A percentile compares a stretch with the other conserved stretches of the same genome.
Conservation (phyloP, 2,329 filamentous ascomycete genomes). For the Hypomyces perniciosus region DNA sequence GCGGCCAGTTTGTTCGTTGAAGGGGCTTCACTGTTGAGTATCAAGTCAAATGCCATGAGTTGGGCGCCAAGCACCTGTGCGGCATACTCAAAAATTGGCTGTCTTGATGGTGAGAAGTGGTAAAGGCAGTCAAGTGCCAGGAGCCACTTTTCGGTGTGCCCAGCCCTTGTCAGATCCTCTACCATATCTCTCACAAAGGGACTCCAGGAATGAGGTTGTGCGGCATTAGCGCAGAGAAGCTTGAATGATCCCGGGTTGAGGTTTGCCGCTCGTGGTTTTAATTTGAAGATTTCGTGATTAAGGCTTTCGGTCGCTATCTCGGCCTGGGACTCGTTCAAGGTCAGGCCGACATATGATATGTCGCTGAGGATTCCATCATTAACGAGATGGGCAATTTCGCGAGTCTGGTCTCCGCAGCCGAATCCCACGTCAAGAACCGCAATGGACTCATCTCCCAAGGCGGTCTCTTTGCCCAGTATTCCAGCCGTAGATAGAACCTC, state of each 20-base stretch:
- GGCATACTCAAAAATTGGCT: constrained; percentile 38
- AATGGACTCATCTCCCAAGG: not conserved
- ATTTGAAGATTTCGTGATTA: constrained; percentile 15
- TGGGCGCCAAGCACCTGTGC: constrained; percentile 37
- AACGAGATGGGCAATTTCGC: constrained; percentile 30
- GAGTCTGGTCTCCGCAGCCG: constrained; percentile 53
- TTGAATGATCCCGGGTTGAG: constrained; percentile 17
- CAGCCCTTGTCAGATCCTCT: not conserved
- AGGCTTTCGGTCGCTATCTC: constrained; percentile 27
- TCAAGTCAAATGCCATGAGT: constrained; percentile 50
- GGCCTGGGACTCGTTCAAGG: constrained; percentile 41
- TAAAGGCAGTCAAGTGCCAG: constrained; percentile 52
- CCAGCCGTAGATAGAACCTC: constrained; percentile 40
- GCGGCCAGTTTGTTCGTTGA: constrained; percentile 28
- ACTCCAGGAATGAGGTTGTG: constrained; percentile 39
- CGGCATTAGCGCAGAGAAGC: constrained; percentile 46
- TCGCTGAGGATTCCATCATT: constrained; percentile 16
- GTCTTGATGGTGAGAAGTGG: constrained; percentile 49
- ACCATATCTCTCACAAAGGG: constrained; percentile 18
- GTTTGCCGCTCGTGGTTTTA: too few species aligned
- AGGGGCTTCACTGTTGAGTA: constrained; percentile 31
- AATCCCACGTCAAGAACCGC: constrained; percentile 49
- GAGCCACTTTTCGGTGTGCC: constrained; percentile 37
- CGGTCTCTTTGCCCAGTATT: constrained; percentile 22
- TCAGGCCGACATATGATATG: constrained; percentile 48